A percentile compares a stretch with the other conserved stretches of the same genome.
These are phyloP conservation scores for Psilocybe sp. DNA, from an alignment of 768 basidiomycete genomes.

Conservation along the genomic window DNA sequence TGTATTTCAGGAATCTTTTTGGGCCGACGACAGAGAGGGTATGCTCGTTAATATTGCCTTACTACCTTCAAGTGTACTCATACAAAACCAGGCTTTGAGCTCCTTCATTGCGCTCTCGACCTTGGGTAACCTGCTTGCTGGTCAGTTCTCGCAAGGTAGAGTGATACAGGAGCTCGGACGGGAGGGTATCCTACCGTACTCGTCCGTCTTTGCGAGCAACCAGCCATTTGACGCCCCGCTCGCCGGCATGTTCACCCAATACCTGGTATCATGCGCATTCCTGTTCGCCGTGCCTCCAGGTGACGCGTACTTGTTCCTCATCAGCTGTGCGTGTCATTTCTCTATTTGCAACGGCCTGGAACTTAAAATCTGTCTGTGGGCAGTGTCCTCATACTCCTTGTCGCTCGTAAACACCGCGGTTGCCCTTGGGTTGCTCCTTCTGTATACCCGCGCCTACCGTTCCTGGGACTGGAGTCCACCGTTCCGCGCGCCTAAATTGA, in stretches of 20 bases:
- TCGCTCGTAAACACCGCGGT: constrained; percentile 48
- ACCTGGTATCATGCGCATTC: constrained; percentile 52
- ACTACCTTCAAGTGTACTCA: neutral
- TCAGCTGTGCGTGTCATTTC: constrained; percentile 42
- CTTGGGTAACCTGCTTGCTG: constrained; percentile 60
- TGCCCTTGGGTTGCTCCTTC: constrained; percentile 52
- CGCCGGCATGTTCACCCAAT: constrained; percentile 61
- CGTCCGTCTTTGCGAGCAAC: constrained; percentile 67
- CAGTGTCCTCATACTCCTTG: constrained; percentile 59
- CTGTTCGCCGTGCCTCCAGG: constrained; percentile 41
- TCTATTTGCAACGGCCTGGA: neutral
- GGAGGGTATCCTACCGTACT: constrained; percentile 66
- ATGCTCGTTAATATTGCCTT: constrained; percentile 3
- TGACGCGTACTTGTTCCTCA: constrained; percentile 19
- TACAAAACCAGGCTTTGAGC: constrained; percentile 47
- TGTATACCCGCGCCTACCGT: constrained; percentile 45
- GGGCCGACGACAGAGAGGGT: constrained; percentile 61
- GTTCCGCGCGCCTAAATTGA: constrained; percentile 49
- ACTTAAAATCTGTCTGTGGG: neutral
- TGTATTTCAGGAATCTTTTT: constrained; percentile 75
- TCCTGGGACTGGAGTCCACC: constrained; percentile 62
- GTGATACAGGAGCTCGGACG: constrained; percentile 73
- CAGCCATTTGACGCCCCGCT: constrained; percentile 69
- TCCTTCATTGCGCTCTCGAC: constrained; percentile 62
- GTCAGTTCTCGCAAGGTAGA: constrained; percentile 66